Evolutionary conservation across 2,329 filamentous ascomycete genomes (phyloP).

Genomic region (Beauveria asiatica): DNA sequence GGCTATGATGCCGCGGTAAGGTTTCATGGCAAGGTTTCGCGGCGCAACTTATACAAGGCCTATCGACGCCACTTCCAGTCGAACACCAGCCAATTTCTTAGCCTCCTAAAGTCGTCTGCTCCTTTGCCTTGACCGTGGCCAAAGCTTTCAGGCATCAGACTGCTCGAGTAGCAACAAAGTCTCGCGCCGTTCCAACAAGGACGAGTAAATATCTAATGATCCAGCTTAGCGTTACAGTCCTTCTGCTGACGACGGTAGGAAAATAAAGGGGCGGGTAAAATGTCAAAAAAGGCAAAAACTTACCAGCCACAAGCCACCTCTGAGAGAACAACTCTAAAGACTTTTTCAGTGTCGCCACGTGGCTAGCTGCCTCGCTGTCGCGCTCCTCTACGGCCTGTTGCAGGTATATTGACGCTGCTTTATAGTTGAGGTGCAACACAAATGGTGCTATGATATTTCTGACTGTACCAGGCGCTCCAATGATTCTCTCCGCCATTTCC

Average conservation of each 20-base stretch:
- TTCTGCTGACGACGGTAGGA: too few relatives aligned
- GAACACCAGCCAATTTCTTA: too few relatives aligned
- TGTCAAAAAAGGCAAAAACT: background rate
- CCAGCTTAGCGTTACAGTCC: background rate
- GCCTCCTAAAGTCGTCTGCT: background rate
- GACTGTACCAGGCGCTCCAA: background rate
- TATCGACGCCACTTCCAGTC: too few relatives aligned
- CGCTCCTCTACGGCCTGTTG: background rate
- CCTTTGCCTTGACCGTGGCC: too few relatives aligned
- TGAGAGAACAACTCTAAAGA: background rate
- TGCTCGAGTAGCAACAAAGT: conserved; percentile 1
- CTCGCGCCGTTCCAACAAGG: background rate
- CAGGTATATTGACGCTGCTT: conserved; percentile 1
- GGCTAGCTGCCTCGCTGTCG: background rate
- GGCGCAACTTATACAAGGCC: too few relatives aligned
- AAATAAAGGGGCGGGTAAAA: too few relatives aligned
- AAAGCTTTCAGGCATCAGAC: background rate
- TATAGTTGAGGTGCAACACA: conserved; percentile 6
- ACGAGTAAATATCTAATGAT: background rate
- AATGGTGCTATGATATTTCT: background rate
- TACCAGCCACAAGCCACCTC: conserved; percentile 4
- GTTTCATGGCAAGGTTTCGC: too few relatives aligned
- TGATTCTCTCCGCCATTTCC: conserved; percentile 1
- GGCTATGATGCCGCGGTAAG: too few relatives aligned
- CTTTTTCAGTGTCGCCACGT: background rate